Conservation (phyloP, 371 early-diverging fungal genomes). For the Dichotomocladium elegans region DNA sequence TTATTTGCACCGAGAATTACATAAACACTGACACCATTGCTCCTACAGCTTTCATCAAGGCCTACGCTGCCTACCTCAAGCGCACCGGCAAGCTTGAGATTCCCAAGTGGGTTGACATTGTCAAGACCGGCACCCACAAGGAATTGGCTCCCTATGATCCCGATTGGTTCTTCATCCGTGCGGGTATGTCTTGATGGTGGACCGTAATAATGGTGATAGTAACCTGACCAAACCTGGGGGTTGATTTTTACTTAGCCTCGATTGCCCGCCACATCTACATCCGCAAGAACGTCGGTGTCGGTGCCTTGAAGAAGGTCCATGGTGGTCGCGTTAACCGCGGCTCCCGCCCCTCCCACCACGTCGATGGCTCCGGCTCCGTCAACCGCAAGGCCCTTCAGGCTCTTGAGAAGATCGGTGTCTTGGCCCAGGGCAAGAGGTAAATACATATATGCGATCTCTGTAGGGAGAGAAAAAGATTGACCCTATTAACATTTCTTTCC, state of each 20-base stretch:
- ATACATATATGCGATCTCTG: constrained; percentile 46
- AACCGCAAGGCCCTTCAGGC: constrained; percentile 95
- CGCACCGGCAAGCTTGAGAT: constrained; percentile 96
- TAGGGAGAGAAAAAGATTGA: not conserved
- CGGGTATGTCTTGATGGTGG: constrained; percentile 54
- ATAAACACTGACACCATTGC: not conserved
- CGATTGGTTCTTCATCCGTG: constrained; percentile 98
- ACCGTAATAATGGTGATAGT: not conserved
- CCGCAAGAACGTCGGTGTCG: constrained; percentile 91
- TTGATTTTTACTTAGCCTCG: too few species aligned
- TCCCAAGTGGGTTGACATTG: constrained; percentile 97
- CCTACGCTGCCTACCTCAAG: constrained; percentile 98
- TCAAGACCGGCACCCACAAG: constrained; percentile 96
- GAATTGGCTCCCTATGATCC: constrained; percentile 96
- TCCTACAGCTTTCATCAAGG: constrained; percentile 80
- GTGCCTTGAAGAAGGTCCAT: constrained; percentile 90
- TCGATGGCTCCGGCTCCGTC: constrained; percentile 85
- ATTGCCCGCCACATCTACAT: constrained; percentile 98
- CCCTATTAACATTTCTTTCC: not conserved
- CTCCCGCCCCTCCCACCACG: constrained; percentile 89
- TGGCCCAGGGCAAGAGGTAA: constrained; percentile 89
- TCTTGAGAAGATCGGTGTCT: constrained; percentile 95
- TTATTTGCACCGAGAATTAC: not conserved
- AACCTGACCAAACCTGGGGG: too few species aligned
- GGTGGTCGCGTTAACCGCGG: constrained; percentile 95